phyloP scores from a whole-genome alignment of 2,329 filamentous ascomycete species.

The Aspergillus amoenus region DNA sequence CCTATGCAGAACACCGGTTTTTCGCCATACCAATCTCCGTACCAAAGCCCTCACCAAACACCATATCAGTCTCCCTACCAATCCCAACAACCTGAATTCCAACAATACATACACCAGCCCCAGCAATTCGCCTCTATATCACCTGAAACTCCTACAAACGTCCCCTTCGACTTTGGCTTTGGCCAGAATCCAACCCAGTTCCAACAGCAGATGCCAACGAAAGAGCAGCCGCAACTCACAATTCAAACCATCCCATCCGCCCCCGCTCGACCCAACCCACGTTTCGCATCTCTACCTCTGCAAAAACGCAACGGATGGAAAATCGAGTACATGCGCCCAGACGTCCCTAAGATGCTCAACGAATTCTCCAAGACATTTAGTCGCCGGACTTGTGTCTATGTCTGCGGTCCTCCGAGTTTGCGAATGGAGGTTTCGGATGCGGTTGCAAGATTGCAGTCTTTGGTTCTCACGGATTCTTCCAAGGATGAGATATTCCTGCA shows the following conservation, averaged over 20 bases:
- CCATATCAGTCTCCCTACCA: constrained; percentile 4
- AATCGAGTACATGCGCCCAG: constrained; percentile 87
- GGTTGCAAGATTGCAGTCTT: constrained; percentile 76
- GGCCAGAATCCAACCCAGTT: constrained; percentile 53
- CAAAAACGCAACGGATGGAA: constrained; percentile 72
- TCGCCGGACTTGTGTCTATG: constrained; percentile 80
- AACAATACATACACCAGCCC: constrained; percentile 3
- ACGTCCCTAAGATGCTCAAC: constrained; percentile 81
- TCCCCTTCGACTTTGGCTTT: constrained; percentile 73
- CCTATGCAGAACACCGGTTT: constrained; percentile 11
- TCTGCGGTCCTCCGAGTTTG: constrained; percentile 88
- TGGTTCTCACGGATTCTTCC: constrained; percentile 75
- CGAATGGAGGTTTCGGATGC: constrained; percentile 82
- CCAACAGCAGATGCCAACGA: not conserved
- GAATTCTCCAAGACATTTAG: constrained; percentile 82
- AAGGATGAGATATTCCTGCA: constrained; percentile 92
- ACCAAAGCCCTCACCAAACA: constrained; percentile 5
- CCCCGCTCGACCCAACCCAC: constrained; percentile 57
- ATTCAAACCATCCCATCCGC: constrained; percentile 9
- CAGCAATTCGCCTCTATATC: not conserved
- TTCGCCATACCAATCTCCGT: constrained; percentile 6
- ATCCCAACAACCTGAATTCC: not conserved
- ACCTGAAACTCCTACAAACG: constrained; percentile 11
- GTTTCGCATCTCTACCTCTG: constrained; percentile 74
- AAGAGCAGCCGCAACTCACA: not conserved